Conservation (phyloP, 1,284 basidiomycete genomes). For the Golubevia sp. region DNA sequence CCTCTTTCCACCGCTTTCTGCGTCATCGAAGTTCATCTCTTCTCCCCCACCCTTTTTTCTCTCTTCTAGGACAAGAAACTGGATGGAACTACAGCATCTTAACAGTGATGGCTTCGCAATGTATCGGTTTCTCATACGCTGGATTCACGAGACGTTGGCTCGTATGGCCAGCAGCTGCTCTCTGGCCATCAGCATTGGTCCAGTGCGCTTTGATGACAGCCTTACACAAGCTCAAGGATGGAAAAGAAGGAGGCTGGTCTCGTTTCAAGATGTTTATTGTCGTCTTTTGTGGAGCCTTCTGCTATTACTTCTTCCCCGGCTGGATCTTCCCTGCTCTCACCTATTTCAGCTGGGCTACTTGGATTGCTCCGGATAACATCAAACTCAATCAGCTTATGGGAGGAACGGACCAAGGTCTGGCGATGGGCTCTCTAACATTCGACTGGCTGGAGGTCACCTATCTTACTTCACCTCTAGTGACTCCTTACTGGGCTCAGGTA, state of each 20-base stretch:
- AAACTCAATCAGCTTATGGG: conserved; percentile 50
- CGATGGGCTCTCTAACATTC: conserved; percentile 39
- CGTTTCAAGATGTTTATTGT: conserved; percentile 40
- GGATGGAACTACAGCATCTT: conserved; percentile 6
- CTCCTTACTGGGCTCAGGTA: conserved; percentile 38
- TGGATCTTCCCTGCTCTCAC: conserved; percentile 27
- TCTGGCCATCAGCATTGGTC: conserved; percentile 47
- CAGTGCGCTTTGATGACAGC: conserved; percentile 43
- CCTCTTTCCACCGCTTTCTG: no score
- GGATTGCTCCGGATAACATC: conserved; percentile 46
- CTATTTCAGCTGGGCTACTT: conserved; percentile 45
- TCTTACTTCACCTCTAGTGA: conserved; percentile 31
- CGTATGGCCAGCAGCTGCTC: conserved; percentile 52
- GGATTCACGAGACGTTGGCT: conserved; percentile 44
- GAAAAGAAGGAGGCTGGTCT: conserved; percentile 16
- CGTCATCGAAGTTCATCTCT: no score
- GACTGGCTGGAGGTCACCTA: conserved; percentile 45
- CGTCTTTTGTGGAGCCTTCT: conserved; percentile 24
- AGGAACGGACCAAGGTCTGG: conserved; percentile 24
- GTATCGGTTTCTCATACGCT: conserved; percentile 48
- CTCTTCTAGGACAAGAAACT: conserved; percentile 6
- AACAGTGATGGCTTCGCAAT: conserved; percentile 57
- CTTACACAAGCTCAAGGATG: conserved; percentile 20
- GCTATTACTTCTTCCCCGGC: conserved; percentile 47
- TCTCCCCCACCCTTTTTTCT: no score